Evolutionary conservation across 2,329 filamentous ascomycete genomes (phyloP).

Genomic region (Hymenoscyphus albidus): DNA sequence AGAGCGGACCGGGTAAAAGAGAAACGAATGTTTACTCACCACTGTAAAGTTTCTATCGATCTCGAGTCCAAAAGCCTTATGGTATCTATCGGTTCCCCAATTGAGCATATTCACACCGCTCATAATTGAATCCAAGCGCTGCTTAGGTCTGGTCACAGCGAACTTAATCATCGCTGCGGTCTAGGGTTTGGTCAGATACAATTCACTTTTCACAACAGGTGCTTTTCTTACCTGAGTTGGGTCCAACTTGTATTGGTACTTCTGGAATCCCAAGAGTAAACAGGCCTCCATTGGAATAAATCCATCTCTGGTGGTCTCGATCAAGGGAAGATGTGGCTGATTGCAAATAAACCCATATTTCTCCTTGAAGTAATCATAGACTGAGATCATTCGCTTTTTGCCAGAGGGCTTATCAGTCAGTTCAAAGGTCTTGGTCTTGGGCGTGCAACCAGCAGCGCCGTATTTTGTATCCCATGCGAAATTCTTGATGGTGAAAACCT

Average conservation of each 20-base stretch:
- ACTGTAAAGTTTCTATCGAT: conserved; percentile 62
- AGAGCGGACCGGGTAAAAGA: no score
- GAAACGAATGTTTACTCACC: conserved; percentile 27
- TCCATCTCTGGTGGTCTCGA: conserved; percentile 52
- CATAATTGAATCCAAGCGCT: conserved; percentile 66
- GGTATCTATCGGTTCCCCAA: conserved; percentile 65
- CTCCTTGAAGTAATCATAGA: conserved; percentile 54
- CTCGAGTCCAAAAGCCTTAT: conserved; percentile 69
- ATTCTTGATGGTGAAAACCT: conserved; percentile 49
- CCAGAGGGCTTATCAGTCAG: conserved; percentile 44
- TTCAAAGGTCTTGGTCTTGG: conserved; percentile 54
- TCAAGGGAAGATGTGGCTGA: conserved; percentile 50
- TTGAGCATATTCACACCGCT: conserved; percentile 62
- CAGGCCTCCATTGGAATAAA: conserved; percentile 61
- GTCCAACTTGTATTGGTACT: conserved; percentile 60
- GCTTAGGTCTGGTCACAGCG: conserved; percentile 71
- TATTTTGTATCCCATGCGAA: conserved; percentile 45
- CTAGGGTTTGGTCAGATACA: conserved; percentile 40
- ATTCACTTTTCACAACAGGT: neutral
- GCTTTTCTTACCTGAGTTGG: conserved; percentile 39
- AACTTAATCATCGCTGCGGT: conserved; percentile 90
- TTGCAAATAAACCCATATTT: conserved; percentile 51
- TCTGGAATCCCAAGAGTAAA: conserved; percentile 50
- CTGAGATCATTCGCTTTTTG: conserved; percentile 30
- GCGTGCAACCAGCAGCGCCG: conserved; percentile 44